Base-by-base conservation (phyloP, 495 filamentous ascomycete species). In the Arthonia radiata region DNA sequence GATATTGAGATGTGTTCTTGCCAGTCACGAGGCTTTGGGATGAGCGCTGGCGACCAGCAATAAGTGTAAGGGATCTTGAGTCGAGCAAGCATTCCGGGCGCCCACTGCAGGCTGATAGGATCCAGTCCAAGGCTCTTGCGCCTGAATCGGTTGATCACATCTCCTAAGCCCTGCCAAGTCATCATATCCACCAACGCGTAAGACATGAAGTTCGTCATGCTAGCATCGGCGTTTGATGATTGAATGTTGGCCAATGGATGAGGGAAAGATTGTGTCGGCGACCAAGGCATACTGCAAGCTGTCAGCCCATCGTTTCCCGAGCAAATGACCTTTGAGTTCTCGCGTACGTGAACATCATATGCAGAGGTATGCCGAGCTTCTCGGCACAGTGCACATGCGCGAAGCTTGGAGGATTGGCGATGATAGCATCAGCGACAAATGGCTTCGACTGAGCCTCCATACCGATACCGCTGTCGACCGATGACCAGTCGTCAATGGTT, bases 361-460 rank as follows among this genome's bases (percentile, higher is more conserved):
- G 72, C 4, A 83, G 47, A 6, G 76, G 74, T 14, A 82, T 61
- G 0, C 75, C 75, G 28, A 86, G 46, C 38, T 67, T 68, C 44
- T 86, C 69, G n/a, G 76, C 76, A 34, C 72, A 71, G 47, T 79
- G 74, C 4, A 82, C 49, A 44, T 81, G 75, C 8, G 71, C 72
- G 41, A 81, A 80, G 42, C 71, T 72, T 0, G 75, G 75, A 2
- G 76, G 76, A 39, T 86, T 86, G 8, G 76, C 76, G 31, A 86
- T 81, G 37, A 86, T 82, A 5, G 59, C 68, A 43, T 82, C 71
- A 0, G 73, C 74, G 13, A 82, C 64, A 32, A 86, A 86, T 6
- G 73, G 67, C 24, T 50, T 51, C 28, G 50, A 38, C 33, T 1
- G 46, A 19, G 47, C 50, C 18, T 42, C 39, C 10, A 26, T 21